Percentiles rank a stretch among this genome's conserved stretches.
Evolutionary conservation across 1,284 basidiomycete genomes (phyloP).

Genomic region (Cutaneotrichosporon cutaneum): DNA sequence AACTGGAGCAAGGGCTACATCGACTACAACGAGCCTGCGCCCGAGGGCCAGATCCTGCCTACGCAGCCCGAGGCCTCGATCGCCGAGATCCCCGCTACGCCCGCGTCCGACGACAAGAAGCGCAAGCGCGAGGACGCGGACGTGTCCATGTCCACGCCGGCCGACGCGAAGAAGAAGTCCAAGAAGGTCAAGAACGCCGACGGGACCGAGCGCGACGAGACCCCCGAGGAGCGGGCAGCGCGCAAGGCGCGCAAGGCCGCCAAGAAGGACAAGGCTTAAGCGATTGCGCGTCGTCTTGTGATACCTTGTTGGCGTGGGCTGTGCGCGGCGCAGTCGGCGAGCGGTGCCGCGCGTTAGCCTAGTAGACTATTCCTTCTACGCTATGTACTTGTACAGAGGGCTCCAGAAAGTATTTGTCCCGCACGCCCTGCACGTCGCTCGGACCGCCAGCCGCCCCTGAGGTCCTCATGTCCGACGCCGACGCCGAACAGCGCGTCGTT

Average conservation of each 20-base stretch:
- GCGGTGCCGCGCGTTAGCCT: not conserved
- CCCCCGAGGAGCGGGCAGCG: constrained; percentile 48
- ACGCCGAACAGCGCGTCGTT: too few relatives aligned
- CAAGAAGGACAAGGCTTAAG: constrained; percentile 41
- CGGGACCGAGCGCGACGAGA: constrained; percentile 55
- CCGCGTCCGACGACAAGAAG: constrained; percentile 53
- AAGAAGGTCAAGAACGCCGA: constrained; percentile 55
- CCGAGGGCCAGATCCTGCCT: constrained; percentile 28
- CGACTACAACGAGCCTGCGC: constrained; percentile 66
- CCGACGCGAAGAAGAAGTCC: constrained; percentile 63
- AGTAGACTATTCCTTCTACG: not conserved
- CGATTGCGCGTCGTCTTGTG: not conserved
- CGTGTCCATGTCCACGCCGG: constrained; percentile 51
- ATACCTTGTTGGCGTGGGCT: not conserved
- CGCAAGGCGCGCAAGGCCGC: constrained; percentile 50
- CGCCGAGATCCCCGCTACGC: constrained; percentile 40
- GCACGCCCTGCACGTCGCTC: too few relatives aligned
- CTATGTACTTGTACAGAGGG: constrained; percentile 11
- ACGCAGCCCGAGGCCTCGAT: constrained; percentile 45
- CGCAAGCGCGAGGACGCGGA: constrained; percentile 55
- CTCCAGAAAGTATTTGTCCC: too few relatives aligned
- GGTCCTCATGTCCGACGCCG: too few relatives aligned
- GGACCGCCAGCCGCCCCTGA: too few relatives aligned
- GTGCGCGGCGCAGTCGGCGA: not conserved
- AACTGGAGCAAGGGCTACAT: constrained; percentile 92